A percentile compares a stretch with the other conserved stretches of the same genome.
Evolutionary conservation across 192 early-diverging fungal genomes (phyloP).

Genomic region (Rhizophagus sp.): DNA sequence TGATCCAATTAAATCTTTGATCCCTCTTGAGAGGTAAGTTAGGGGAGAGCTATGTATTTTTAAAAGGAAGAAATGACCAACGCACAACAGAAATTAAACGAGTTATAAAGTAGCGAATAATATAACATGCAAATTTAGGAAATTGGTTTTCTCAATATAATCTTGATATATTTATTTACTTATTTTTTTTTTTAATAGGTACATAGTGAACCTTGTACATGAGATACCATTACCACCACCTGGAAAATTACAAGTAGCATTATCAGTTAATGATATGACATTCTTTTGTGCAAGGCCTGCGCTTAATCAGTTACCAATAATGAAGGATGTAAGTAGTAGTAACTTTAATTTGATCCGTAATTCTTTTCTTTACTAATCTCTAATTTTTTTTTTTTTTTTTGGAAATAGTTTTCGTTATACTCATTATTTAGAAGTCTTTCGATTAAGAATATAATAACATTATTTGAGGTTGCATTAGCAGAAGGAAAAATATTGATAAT

Average conservation of each 20-base stretch:
- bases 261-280: slow-evolving; percentile 60
- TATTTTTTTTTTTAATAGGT: slow-evolving; percentile 39
- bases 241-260: slow-evolving; percentile 72
- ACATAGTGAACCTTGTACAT: slow-evolving; percentile 66
- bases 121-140: no score
- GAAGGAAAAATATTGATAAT: slow-evolving; percentile 76
- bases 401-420: slow-evolving; percentile 69
- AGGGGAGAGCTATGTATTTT: no score
- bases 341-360: neutral
- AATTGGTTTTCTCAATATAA: no score
- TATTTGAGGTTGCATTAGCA: slow-evolving; percentile 67
- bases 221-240: slow-evolving; percentile 80
- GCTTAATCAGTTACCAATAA: slow-evolving; percentile 67
- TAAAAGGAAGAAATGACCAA: neutral
- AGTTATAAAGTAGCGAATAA: neutral
- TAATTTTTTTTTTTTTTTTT: neutral
- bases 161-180: no score
- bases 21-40: slow-evolving; percentile 59
- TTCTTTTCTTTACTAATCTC: slow-evolving; percentile 4
- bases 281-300: slow-evolving; percentile 74
- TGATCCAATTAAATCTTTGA: slow-evolving; percentile 20
- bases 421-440: slow-evolving; percentile 73
- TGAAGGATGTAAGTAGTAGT: slow-evolving; percentile 70
- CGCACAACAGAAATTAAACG: no score
- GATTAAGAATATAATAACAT: slow-evolving; percentile 58